phyloP scores from a whole-genome alignment of 2,329 filamentous ascomycete genomes.

The Fusarium sp. region DNA sequence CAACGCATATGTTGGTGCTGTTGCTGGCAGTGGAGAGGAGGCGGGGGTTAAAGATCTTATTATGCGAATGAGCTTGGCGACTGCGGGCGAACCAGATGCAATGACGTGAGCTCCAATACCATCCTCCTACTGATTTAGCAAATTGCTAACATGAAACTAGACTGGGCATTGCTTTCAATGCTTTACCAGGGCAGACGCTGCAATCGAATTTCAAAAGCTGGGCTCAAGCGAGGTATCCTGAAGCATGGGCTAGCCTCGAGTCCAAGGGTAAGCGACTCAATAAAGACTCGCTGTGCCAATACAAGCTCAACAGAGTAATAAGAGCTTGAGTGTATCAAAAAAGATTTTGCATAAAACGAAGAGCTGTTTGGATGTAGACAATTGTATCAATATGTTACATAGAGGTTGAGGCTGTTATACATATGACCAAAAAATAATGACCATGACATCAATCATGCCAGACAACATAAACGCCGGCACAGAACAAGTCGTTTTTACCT shows the following conservation, averaged over 20 bases:
- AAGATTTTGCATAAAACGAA: slow-evolving; percentile 28
- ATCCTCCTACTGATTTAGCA: not conserved
- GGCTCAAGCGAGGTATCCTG: slow-evolving; percentile 75
- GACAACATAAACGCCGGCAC: slow-evolving; percentile 22
- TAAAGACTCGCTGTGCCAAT: slow-evolving; percentile 58
- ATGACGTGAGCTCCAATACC: slow-evolving; percentile 72
- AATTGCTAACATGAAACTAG: slow-evolving; percentile 55
- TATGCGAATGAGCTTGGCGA: slow-evolving; percentile 71
- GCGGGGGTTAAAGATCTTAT: slow-evolving; percentile 75
- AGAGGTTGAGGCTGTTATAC: slow-evolving; percentile 51
- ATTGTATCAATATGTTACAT: slow-evolving; percentile 51
- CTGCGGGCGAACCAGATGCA: slow-evolving; percentile 73
- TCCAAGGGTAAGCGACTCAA: slow-evolving; percentile 60
- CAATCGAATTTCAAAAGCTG: slow-evolving; percentile 79
- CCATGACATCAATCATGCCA: slow-evolving; percentile 40
- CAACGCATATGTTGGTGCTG: slow-evolving; percentile 78
- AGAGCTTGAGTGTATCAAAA: slow-evolving; percentile 57
- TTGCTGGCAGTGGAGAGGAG: slow-evolving; percentile 78
- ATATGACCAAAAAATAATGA: slow-evolving; percentile 45
- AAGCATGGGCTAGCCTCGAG: slow-evolving; percentile 74
- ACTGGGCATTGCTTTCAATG: slow-evolving; percentile 80
- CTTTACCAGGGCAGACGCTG: slow-evolving; percentile 70
- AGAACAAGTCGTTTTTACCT: slow-evolving; percentile 6
- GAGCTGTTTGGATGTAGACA: slow-evolving; percentile 41
- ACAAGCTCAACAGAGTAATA: slow-evolving; percentile 61